These are phyloP conservation scores for Mycena venus DNA, from an alignment of 768 basidiomycete species.

Conservation along the genomic window DNA sequence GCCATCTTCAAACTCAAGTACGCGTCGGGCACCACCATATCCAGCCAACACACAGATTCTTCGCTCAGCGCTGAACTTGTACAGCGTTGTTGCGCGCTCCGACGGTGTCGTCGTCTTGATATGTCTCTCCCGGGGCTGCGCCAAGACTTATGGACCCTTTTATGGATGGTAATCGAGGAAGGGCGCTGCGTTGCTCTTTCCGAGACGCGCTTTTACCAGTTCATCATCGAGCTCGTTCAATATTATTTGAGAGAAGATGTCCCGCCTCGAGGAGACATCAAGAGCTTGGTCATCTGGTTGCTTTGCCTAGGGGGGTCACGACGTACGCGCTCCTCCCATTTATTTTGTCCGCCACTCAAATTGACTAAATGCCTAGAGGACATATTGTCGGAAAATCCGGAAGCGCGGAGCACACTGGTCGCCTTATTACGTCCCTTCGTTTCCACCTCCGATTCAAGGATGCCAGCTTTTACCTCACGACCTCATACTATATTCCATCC, in stretches of 20 bases:
- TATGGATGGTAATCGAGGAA: conserved; percentile 73
- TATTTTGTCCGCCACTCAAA: conserved; percentile 9
- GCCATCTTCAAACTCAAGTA: conserved; percentile 66
- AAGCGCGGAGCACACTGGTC: conserved; percentile 57
- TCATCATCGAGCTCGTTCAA: conserved; percentile 47
- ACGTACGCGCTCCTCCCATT: conserved; percentile 45
- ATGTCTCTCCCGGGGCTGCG: conserved; percentile 45
- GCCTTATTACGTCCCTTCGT: conserved; percentile 56
- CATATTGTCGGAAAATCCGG: conserved; percentile 52
- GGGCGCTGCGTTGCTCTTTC: conserved; percentile 60
- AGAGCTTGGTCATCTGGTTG: conserved; percentile 53
- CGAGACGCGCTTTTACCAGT: conserved; percentile 54
- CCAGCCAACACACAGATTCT: conserved; percentile 51
- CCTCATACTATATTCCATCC: conserved; percentile 26
- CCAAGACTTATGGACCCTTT: conserved; percentile 68
- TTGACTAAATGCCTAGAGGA: conserved; percentile 45
- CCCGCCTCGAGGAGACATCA: conserved; percentile 36
- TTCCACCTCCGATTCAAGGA: conserved; percentile 41
- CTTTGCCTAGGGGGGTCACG: conserved; percentile 55
- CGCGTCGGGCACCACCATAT: conserved; percentile 51
- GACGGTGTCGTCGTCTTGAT: conserved; percentile 57
- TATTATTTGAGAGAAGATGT: conserved; percentile 27
- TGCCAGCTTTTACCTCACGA: conserved; percentile 41
- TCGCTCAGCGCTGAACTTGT: conserved; percentile 63
- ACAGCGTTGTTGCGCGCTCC: conserved; percentile 60